Base-by-base conservation (phyloP, 1,139 yeast genomes). In the Torulaspora pretoriensis region DNA sequence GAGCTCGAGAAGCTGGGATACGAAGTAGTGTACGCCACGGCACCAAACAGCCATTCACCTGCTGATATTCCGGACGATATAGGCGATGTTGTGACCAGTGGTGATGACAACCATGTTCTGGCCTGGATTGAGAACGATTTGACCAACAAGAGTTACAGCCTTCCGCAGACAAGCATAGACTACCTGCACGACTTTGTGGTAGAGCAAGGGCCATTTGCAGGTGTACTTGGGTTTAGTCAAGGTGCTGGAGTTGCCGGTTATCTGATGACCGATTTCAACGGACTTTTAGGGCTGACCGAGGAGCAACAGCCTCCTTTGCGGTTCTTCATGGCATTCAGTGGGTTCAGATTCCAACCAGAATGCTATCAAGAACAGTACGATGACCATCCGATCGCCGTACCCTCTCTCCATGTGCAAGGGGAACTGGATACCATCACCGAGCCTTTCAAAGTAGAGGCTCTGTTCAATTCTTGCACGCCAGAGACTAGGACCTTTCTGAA, bases 181-280 rank as follows among this genome's bases (percentile, higher is more conserved):
- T 62, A 55, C 41, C 37, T 64, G 36, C 59, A 52, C 35, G 52
- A 56, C 23, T 59, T 51, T 32, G 51, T 59, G 13, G 14, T 56
- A 10, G 68, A 72, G 45, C 71, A 84, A 48, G 96, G 96, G 0
- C 96, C 96, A 0, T 86, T 83, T 59, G 83, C 79, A 37, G 98
- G 97, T 1, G 69, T 92, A 9, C 66, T 90, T 42, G 97, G 97
- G 2, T 92, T 92, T 59, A 83, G 94, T 28, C 97, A 92, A 65
- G 98, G 98, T 44, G 94, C 95, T 0, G 95, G 94, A 1, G 68
- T 90, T 58, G 78, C 90, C 1, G 85, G 82, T 2, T 68, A 76
- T n/a, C 52, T 80, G 3, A 64, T 76, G 40, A 75, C 78, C 14
- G 65, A 68, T 31, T 62, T 78, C 33, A 60, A 65, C 42, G 57